Conservation (phyloP, 805 yeast genomes). For the Teunomyces gatunensis region DNA sequence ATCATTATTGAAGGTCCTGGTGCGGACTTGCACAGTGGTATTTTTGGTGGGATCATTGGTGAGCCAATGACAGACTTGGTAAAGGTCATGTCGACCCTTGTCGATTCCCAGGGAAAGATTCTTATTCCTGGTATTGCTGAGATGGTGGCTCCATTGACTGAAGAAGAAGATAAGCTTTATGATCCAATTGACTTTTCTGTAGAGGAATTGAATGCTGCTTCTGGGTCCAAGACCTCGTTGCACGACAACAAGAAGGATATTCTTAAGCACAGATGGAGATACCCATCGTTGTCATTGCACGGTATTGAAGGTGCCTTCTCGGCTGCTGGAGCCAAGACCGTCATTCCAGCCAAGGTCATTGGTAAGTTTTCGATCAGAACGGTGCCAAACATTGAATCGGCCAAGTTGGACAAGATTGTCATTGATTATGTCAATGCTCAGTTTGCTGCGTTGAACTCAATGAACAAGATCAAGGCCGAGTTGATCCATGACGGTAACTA, state of each 20-base stretch:
- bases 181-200: constrained; percentile 83
- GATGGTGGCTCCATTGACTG: constrained; percentile 93
- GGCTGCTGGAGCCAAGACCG: constrained; percentile 96
- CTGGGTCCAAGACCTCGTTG: constrained; percentile 83
- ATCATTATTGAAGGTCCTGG: constrained; percentile 82
- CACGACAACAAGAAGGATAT: constrained; percentile 78
- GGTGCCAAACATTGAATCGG: constrained; percentile 88
- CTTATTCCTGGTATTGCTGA: constrained; percentile 84
- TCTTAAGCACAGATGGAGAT: constrained; percentile 98
- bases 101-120: constrained; percentile 78
- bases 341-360: constrained; percentile 88
- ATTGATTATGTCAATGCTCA: constrained; percentile 63
- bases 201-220: constrained; percentile 80
- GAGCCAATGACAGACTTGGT: constrained; percentile 96
- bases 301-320: constrained; percentile 98
- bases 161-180: constrained; percentile 72
- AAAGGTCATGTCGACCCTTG: constrained; percentile 72
- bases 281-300: constrained; percentile 91
- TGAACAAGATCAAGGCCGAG: constrained; percentile 69
- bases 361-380: constrained; percentile 98
- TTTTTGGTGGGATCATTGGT: constrained; percentile 95
- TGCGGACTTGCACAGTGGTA: constrained; percentile 96
- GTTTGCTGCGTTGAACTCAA: constrained; percentile 69
- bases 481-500: constrained; percentile 93
- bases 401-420: constrained; percentile 75